Base-by-base conservation (phyloP, 192 early-diverging fungal species). In the Diversispora eburnea region DNA sequence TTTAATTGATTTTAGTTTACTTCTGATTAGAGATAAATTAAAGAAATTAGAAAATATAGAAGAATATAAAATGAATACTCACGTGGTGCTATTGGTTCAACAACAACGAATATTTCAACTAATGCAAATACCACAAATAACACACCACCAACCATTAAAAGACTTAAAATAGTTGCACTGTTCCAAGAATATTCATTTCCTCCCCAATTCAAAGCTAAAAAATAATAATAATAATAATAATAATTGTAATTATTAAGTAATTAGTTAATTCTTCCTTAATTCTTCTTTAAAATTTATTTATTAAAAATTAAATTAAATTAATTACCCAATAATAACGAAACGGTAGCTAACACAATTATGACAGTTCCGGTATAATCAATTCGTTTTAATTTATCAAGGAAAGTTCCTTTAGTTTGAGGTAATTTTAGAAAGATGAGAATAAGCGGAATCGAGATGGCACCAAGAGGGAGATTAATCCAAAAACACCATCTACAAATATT, bases 141-240 rank as follows among this genome's bases (percentile, higher is more conserved):
- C 4, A 81, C 52, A n/a, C 51, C 72, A 17, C 91, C 88, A 46
- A 88, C 74, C 10, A 77, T 65, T 59, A 90, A 82, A 22, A 91
- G 77, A 33, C 78, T 71, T 58, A 88, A 84, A 41, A 90, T 78
- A 4, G 84, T 70, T 12, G 84, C 81, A 3, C 83, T 82, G 17
- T 77, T 80, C 94, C 93, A 95, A 3, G 81, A 79, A 70, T 86
- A 91, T n/a, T 79, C 58, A 68, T 79, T 82, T 17, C 93, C 94
- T 61, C 90, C 94, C 77, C 88, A 85, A 76, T 90, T 88, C 3
- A 96, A 75, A 5, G 91, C 88, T 58, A 91, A 33, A 33, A n/a
- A n/a, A n/a, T n/a, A n/a, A 33, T 33, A 33, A 33, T 33, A 33
- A 33, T 33, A 33, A 33, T 33, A 33, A 33, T 33, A 33, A 33